Conservation (phyloP, 345 rosid species). For the Cardamine resedifolia region DNA sequence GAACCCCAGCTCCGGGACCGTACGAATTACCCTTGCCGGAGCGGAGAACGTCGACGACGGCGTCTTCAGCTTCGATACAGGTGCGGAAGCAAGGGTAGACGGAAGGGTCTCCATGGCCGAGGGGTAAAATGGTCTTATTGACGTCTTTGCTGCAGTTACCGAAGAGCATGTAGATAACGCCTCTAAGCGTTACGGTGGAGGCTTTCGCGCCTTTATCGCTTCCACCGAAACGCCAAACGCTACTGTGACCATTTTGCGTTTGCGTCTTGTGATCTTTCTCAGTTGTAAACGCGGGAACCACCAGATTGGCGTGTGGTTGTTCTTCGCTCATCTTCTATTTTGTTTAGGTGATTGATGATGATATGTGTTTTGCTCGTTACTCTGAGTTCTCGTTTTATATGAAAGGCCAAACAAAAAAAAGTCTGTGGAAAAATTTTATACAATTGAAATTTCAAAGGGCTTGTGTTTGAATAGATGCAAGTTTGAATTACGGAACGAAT, state of each 20-base stretch:
- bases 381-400: not conserved
- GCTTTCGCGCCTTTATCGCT: constrained; percentile 31
- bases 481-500: not conserved
- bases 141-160: constrained; percentile 46
- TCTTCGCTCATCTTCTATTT: constrained; percentile 21
- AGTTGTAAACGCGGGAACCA: constrained; percentile 24
- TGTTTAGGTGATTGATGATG: not conserved
- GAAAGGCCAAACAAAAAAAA: not conserved
- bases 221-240: constrained; percentile 43
- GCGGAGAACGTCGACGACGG: constrained; percentile 49
- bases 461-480: not conserved
- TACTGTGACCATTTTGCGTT: constrained; percentile 26
- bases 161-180: constrained; percentile 40
- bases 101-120: constrained; percentile 82
- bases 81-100: constrained; percentile 61
- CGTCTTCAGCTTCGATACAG: constrained; percentile 51
- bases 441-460: not conserved
- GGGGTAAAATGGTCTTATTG: constrained; percentile 43
- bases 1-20: constrained; percentile 49
- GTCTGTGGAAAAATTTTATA: not conserved
- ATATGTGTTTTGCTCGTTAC: not conserved
- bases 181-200: constrained; percentile 42
- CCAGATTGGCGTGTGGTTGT: constrained; percentile 34
- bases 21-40: constrained; percentile 56
- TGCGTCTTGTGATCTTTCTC: constrained; percentile 22